A percentile compares a stretch with the other conserved stretches of the same genome.
Evolutionary conservation across 345 rosid species (phyloP).

Genomic region (Heritiera littoralis): DNA sequence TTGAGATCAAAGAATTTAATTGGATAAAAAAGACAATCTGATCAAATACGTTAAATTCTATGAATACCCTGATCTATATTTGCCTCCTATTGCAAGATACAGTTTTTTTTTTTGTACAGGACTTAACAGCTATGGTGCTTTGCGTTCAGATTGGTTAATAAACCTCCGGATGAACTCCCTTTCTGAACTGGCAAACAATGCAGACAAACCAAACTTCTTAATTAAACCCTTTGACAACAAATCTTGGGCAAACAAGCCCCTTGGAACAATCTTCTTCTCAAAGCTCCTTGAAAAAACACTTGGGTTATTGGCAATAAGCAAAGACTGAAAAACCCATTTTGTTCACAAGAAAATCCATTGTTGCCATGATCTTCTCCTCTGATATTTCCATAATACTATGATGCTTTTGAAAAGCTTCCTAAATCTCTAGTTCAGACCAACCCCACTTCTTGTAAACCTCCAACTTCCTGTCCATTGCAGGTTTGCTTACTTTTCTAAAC

Average conservation of each 20-base stretch:
- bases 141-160: conserved; percentile 19
- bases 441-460: conserved; percentile 28
- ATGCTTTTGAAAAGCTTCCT: conserved; percentile 15
- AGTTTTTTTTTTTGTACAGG: conserved; percentile 22
- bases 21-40: neutral
- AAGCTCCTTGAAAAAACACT: conserved; percentile 4
- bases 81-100: neutral
- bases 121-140: conserved; percentile 22
- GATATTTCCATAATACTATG: conserved; percentile 4
- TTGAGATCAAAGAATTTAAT: neutral
- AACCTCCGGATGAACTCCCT: conserved; percentile 20
- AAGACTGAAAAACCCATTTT: neutral
- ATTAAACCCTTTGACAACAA: conserved; percentile 32
- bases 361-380: neutral
- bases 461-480: conserved; percentile 10
- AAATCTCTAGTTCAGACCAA: conserved; percentile 27
- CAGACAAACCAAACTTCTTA: neutral
- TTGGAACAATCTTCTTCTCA: conserved; percentile 37
- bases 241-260: conserved; percentile 29
- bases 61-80: neutral
- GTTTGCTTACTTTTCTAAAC: neutral
- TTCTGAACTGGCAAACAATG: conserved; percentile 8
- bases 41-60: neutral
- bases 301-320: neutral
- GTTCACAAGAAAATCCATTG: conserved; percentile 23